Conservation (phyloP, 192 early-diverging fungal species). For the Coemansia sp. region DNA sequence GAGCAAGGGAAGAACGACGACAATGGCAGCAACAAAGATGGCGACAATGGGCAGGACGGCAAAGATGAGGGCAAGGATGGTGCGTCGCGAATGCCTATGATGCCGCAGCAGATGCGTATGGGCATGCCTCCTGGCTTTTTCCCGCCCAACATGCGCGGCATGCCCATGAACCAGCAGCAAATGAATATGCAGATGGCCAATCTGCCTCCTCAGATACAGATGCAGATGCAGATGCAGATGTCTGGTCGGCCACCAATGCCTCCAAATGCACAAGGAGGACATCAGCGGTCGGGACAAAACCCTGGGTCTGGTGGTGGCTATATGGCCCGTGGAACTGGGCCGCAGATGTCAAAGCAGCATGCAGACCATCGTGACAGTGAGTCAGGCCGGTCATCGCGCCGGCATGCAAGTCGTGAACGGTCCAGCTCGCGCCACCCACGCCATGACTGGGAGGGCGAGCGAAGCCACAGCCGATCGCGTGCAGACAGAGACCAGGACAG, state of each 20-base stretch:
- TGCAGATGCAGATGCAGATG: constrained; percentile 48
- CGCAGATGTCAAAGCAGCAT: constrained; percentile 5
- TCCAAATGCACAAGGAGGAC: constrained; percentile 18
- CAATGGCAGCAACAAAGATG: constrained; percentile 13
- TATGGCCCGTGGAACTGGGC: constrained; percentile 13
- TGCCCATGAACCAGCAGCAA: constrained; percentile 36
- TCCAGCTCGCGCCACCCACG: constrained; percentile 26
- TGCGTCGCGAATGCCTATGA: background rate
- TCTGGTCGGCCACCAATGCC: constrained; percentile 30
- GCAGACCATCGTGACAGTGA: constrained; percentile 38
- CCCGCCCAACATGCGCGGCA: constrained; percentile 37
- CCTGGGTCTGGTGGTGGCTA: background rate
- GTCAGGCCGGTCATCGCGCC: constrained; percentile 30
- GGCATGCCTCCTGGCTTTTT: constrained; percentile 38
- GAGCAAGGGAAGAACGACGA: constrained; percentile 7
- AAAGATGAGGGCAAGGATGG: constrained; percentile 7
- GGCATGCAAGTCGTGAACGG: constrained; percentile 19
- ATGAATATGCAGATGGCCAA: constrained; percentile 39
- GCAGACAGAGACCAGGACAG: constrained; percentile 14
- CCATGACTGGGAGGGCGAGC: constrained; percentile 23
- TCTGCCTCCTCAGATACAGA: constrained; percentile 13
- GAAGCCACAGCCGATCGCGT: constrained; percentile 19
- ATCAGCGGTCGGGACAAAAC: constrained; percentile 21
- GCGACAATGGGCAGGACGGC: background rate
- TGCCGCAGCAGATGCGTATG: constrained; percentile 41